Percentiles rank a stretch among this genome's conserved stretches.
Conservation (phyloP, 805 yeast genomes). For the Kuraishia hungarica region DNA sequence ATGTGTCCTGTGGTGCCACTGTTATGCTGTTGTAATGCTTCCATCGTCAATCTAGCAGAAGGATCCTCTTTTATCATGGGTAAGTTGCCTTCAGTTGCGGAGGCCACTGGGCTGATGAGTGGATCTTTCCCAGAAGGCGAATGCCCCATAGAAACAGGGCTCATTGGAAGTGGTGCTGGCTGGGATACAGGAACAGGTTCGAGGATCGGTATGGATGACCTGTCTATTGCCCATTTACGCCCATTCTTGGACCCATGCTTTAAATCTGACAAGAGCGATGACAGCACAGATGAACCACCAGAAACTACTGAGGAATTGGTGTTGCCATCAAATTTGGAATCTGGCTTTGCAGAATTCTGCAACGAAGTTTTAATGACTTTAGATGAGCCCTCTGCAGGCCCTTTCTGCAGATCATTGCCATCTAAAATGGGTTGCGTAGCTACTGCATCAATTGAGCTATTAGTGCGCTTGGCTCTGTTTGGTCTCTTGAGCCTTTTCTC, state of each 20-base stretch:
- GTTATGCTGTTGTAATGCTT: not conserved
- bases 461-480: not conserved
- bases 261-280: not conserved
- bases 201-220: not conserved
- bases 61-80: not conserved
- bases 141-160: not conserved
- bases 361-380: not conserved
- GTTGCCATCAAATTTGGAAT: too few species aligned
- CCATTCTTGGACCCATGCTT: not conserved
- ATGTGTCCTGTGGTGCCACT: not conserved
- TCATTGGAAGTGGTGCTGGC: not conserved
- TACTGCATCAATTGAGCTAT: too few species aligned
- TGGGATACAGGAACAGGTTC: not conserved
- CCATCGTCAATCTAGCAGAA: not conserved
- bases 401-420: not conserved
- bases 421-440: too few species aligned
- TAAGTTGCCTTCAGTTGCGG: not conserved
- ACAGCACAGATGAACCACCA: not conserved
- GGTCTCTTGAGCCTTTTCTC: conserved; percentile 1
- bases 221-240: not conserved
- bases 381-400: not conserved
- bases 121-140: not conserved
- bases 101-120: not conserved
- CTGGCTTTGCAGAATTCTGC: too few species aligned
- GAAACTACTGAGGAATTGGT: not conserved